phyloP scores from a whole-genome alignment of 2,329 filamentous ascomycete species.

The Penicillium verrucosum region DNA sequence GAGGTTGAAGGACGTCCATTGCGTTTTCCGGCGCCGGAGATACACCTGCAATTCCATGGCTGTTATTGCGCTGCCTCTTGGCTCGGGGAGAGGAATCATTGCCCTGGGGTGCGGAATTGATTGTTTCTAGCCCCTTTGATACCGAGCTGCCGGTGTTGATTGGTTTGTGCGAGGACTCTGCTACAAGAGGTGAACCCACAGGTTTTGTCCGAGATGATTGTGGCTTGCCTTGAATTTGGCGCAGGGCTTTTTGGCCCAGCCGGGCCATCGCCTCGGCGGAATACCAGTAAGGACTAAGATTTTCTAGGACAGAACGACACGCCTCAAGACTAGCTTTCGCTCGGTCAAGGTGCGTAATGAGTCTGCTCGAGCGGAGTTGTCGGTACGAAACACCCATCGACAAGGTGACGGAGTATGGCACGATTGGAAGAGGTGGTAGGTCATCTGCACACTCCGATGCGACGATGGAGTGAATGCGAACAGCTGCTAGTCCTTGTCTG shows the following conservation, averaged over 20 bases:
- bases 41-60: not conserved
- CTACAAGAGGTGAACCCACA: not conserved
- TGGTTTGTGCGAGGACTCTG: not conserved
- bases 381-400: conserved; percentile 57
- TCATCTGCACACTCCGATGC: conserved; percentile 45
- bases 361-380: conserved; percentile 52
- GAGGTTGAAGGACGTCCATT: conserved; percentile 42
- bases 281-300: conserved; percentile 36
- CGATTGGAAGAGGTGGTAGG: conserved; percentile 52
- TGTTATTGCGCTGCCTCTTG: not conserved
- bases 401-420: conserved; percentile 56
- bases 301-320: conserved; percentile 37
- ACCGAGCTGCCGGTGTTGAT: not conserved
- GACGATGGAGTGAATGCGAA: conserved; percentile 53
- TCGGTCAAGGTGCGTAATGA: conserved; percentile 40
- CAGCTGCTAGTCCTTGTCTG: conserved; percentile 55
- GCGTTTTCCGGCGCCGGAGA: conserved; percentile 11
- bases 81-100: not conserved
- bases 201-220: not conserved
- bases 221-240: conserved; percentile 26
- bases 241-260: conserved; percentile 38
- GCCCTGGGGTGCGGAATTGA: not conserved
- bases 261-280: conserved; percentile 43
- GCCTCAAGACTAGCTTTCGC: conserved; percentile 37
- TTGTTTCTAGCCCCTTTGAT: not conserved